Conservation (phyloP, 2,329 filamentous ascomycete genomes). For the Calonectria crousiana region DNA sequence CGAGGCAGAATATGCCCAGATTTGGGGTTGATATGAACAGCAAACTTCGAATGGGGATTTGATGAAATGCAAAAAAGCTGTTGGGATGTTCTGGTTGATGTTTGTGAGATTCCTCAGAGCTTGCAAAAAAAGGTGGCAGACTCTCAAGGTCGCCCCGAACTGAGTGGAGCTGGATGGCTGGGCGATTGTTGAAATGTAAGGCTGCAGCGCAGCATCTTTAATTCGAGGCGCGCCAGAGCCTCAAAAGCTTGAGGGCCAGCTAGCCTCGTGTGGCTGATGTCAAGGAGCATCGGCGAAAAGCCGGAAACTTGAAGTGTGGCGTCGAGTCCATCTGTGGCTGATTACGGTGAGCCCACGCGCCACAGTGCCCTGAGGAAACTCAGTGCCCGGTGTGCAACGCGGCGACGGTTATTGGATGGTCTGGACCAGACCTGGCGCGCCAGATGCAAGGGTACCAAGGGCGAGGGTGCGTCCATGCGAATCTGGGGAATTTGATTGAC, state of each 20-base stretch:
- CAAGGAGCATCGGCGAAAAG: slow-evolving; percentile 15
- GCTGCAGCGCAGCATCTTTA: slow-evolving; percentile 7
- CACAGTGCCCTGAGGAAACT: neutral
- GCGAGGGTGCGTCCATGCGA: slow-evolving; percentile 13
- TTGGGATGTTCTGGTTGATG: slow-evolving; percentile 2
- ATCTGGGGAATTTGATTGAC: slow-evolving; percentile 7
- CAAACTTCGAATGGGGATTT: neutral
- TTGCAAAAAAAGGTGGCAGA: slow-evolving; percentile 20
- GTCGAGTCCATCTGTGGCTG: neutral
- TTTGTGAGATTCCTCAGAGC: neutral
- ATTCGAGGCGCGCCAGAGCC: neutral
- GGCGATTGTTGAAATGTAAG: slow-evolving; percentile 14
- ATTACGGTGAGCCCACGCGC: neutral
- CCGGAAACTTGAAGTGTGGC: slow-evolving; percentile 6
- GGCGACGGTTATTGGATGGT: slow-evolving; percentile 30
- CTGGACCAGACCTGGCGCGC: slow-evolving; percentile 27
- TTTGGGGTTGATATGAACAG: neutral
- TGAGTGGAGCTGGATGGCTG: slow-evolving; percentile 28
- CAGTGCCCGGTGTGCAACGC: slow-evolving; percentile 18
- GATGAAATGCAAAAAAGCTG: neutral
- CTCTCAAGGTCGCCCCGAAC: slow-evolving; percentile 10
- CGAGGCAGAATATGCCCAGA: neutral
- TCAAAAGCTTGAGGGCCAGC: slow-evolving; percentile 2
- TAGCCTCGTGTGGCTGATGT: slow-evolving; percentile 23
- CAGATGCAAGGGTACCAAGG: slow-evolving; percentile 30